Base-by-base conservation (phyloP, 2,329 filamentous ascomycete genomes). In the Fusarium armeniacum region DNA sequence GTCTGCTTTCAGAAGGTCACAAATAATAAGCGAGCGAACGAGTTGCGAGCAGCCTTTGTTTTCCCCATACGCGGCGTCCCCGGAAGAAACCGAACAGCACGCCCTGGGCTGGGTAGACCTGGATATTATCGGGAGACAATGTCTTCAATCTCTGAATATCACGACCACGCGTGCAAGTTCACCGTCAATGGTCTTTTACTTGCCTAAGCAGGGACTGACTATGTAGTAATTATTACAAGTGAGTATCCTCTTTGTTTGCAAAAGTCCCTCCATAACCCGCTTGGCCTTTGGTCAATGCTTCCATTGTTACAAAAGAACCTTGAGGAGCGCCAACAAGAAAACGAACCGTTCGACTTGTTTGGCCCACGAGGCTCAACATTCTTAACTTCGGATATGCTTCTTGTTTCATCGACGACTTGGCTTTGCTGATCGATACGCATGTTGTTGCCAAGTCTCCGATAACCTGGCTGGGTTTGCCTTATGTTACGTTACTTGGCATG, bases 1-100 rank as follows among this genome's bases (percentile, higher is more conserved):
- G 33, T 35, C 72, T 69, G 33, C 60, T 72, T 75, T 73, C 40
- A 75, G 71, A 75, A 75, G 73, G 73, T 75, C 69, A 57, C 41
- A 72, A n/a, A n/a, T n/a, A 59, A 41, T 50, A 55, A 32, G 43
- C 36, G 45, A 33, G 56, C 33, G 50, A 53, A 54, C 66, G 36
- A 38, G 35, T 41, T 20, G 18, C 12, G 49, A 13, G 18, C 24
- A 40, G 9, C 36, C 61, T 49, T 62, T 66, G 35, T 30, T 49
- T 61, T 61, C 47, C 46, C 47, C 44, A 54, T 41, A 22, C 41
- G 32, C 36, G 53, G 63, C 43, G 53, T 64, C 53, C 32, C 62
- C 66, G 45, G 58, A 56, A 44, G 30, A 38, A 38, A 52, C 15
- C 33, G 50, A 49, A 33, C 24, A 36, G 55, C 49, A 67, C 58